These are phyloP conservation scores for Cryptosporidium meleagridis DNA, from an alignment of 169 alveolate species.

Conservation along the genomic window DNA sequence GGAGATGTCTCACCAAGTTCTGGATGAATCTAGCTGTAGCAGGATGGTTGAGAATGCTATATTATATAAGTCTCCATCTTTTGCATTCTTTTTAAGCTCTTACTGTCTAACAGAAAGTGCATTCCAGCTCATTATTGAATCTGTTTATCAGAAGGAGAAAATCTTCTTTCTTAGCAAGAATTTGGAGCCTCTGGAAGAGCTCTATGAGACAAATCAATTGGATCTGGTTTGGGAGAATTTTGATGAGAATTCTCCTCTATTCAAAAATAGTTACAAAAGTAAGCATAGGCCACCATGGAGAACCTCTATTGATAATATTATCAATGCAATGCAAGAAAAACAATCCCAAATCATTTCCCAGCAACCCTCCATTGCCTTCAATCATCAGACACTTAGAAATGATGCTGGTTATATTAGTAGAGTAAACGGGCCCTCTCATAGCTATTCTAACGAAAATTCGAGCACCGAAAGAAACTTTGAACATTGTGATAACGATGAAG, in stretches of 20 bases:
- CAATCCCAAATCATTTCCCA: slow-evolving; percentile 18
- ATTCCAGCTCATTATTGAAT: neutral
- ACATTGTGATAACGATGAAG: neutral
- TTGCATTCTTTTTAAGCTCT: slow-evolving; percentile 25
- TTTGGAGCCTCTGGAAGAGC: slow-evolving; percentile 1
- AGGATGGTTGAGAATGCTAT: neutral
- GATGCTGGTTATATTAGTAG: neutral
- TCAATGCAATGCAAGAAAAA: slow-evolving; percentile 36
- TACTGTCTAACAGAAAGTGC: neutral
- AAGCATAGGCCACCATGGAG: slow-evolving; percentile 71
- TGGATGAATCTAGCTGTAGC: neutral
- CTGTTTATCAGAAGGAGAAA: neutral
- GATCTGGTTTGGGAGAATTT: slow-evolving; percentile 6
- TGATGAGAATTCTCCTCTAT: slow-evolving; percentile 56
- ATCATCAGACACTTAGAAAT: slow-evolving; percentile 1
- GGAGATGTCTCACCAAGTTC: neutral
- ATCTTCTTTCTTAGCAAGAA: neutral
- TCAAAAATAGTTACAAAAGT: slow-evolving; percentile 14
- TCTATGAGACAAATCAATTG: slow-evolving; percentile 10
- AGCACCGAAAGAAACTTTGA: neutral
- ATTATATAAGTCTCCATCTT: slow-evolving; percentile 2
- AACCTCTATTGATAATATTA: slow-evolving; percentile 54
- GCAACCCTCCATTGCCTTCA: slow-evolving; percentile 44
- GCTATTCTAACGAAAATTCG: neutral
- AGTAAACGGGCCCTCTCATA: neutral